These are phyloP conservation scores for Wallemia ichthyophaga DNA, from an alignment of 1,284 basidiomycete genomes.

Conservation along the genomic window DNA sequence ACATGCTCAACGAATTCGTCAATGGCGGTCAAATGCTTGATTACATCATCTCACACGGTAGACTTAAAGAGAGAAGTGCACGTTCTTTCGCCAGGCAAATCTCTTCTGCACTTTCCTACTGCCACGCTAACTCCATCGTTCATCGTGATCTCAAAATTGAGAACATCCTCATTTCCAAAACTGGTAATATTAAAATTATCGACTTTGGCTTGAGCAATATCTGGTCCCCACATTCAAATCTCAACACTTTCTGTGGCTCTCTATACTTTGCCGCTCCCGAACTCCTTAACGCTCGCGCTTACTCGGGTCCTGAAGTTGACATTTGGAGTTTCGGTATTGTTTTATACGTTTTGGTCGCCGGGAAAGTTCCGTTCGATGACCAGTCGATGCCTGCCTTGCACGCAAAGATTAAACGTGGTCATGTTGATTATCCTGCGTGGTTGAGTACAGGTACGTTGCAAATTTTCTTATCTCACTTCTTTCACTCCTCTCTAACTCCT, in stretches of 20 bases:
- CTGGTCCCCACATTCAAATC: constrained; percentile 53
- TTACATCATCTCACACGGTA: constrained; percentile 97
- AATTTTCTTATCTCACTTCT: not conserved
- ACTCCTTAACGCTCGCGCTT: constrained; percentile 78
- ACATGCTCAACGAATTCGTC: constrained; percentile 98
- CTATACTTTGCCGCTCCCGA: constrained; percentile 96
- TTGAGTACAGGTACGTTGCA: constrained; percentile 43
- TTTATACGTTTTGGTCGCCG: constrained; percentile 85
- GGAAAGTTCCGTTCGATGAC: constrained; percentile 96
- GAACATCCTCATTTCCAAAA: constrained; percentile 94
- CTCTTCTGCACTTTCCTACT: constrained; percentile 80
- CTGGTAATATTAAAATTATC: constrained; percentile 98
- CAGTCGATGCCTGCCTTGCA: constrained; percentile 96
- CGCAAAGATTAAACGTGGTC: constrained; percentile 90
- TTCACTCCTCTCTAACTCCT: not conserved
- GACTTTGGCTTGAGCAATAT: constrained; percentile 95
- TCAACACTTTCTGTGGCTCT: constrained; percentile 87
- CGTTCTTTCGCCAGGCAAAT: constrained; percentile 93
- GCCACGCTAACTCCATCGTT: constrained; percentile 88
- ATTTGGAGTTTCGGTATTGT: constrained; percentile 98
- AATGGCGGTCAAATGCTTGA: constrained; percentile 98
- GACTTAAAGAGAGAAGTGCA: constrained; percentile 73
- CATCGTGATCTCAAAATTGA: constrained; percentile 98
- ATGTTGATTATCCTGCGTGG: constrained; percentile 94
- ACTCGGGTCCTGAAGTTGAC: constrained; percentile 91